phyloP scores from a whole-genome alignment of 2,329 filamentous ascomycete genomes.

The Aspergillus hortae region DNA sequence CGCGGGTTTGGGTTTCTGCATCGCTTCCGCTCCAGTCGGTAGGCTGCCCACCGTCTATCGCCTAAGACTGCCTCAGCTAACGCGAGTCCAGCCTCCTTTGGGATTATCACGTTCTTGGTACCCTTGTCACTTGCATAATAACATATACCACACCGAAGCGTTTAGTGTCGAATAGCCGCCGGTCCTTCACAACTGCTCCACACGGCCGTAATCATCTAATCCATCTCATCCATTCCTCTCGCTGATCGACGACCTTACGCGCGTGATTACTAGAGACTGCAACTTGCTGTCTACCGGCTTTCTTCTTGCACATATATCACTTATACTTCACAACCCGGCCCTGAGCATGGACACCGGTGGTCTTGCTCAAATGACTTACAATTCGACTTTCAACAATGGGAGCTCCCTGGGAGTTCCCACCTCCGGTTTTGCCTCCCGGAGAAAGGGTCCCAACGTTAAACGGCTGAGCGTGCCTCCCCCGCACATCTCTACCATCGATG shows the following conservation, averaged over 20 bases:
- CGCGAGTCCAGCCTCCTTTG: conserved; percentile 1
- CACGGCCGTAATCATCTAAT: conserved; percentile 32
- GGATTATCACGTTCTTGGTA: conserved; percentile 3
- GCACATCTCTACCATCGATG: conserved; percentile 66
- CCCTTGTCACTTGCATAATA: conserved; percentile 14
- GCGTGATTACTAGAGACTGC: not conserved
- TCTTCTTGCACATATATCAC: conserved; percentile 28
- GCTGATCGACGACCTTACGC: conserved; percentile 5
- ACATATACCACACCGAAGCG: not conserved
- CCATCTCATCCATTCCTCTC: conserved; percentile 2
- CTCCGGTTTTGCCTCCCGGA: conserved; percentile 79
- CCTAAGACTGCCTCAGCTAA: conserved; percentile 7
- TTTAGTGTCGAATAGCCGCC: conserved; percentile 11
- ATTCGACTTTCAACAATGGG: conserved; percentile 65
- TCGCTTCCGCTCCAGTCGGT: conserved; percentile 7
- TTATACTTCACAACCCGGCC: conserved; percentile 19
- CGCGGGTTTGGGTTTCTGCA: conserved; percentile 1
- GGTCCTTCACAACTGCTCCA: conserved; percentile 15
- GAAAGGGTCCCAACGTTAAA: conserved; percentile 83
- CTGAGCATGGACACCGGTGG: conserved; percentile 83
- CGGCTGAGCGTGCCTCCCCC: conserved; percentile 74
- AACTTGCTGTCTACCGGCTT: conserved; percentile 11
- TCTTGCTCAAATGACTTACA: conserved; percentile 99
- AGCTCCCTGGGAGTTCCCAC: conserved; percentile 69
- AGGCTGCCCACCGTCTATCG: conserved; percentile 10